Conservation (phyloP, 2,329 filamentous ascomycete genomes). For the Venturia pyrina region DNA sequence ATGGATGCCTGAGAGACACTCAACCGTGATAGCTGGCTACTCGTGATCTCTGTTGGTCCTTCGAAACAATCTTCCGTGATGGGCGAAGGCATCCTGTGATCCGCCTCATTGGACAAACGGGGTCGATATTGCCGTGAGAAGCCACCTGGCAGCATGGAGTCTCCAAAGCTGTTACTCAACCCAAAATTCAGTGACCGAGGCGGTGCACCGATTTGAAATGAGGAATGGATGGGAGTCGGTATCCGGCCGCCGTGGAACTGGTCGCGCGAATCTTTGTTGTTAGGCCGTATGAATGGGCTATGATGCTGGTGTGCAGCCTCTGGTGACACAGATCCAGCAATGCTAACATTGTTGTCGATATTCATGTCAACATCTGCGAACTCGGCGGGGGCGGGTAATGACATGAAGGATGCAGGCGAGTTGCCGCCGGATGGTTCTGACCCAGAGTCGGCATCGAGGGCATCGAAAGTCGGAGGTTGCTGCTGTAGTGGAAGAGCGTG, state of each 20-base stretch:
- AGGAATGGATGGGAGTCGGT: conserved; percentile 30
- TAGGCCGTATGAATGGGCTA: conserved; percentile 12
- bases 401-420: conserved; percentile 9
- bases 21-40: conserved; percentile 28
- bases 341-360: conserved; percentile 26
- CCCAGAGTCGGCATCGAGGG: not conserved
- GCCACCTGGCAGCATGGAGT: conserved; percentile 20
- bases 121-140: conserved; percentile 17
- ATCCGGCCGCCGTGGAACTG: conserved; percentile 20
- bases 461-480: not conserved
- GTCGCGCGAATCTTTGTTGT: conserved; percentile 8
- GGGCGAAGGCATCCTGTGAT: conserved; percentile 28
- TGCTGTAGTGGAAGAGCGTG: not conserved
- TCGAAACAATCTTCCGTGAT: conserved; percentile 29
- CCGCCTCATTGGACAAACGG: conserved; percentile 10
- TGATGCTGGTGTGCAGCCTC: conserved; percentile 23
- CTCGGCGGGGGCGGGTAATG: conserved; percentile 3
- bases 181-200: conserved; percentile 2
- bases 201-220: conserved; percentile 20
- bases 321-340: conserved; percentile 24
- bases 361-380: conserved; percentile 25
- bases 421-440: conserved; percentile 7
- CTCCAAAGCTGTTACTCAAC: conserved; percentile 18
- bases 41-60: conserved; percentile 26
- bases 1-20: conserved; percentile 18